A percentile compares a stretch with the other conserved stretches of the same genome.
Conservation (phyloP, 306 rosid species). For the Dryas drummondii region DNA sequence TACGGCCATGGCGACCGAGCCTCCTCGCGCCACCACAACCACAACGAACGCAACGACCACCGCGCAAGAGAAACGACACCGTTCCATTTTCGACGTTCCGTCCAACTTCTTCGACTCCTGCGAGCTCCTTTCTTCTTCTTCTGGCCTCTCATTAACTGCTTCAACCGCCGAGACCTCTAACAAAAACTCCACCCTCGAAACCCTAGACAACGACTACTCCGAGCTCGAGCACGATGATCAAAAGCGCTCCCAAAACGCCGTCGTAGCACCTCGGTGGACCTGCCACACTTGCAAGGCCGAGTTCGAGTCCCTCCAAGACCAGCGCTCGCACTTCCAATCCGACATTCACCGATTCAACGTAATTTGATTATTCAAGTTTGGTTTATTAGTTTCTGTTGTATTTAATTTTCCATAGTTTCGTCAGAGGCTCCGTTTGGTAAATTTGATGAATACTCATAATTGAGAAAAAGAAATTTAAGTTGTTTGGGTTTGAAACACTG, state of each 20-base stretch:
- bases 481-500: background rate
- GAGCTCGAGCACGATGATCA: conserved; percentile 24
- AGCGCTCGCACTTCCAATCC: conserved; percentile 94
- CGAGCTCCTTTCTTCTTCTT: conserved; percentile 57
- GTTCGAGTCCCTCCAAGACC: conserved; percentile 85
- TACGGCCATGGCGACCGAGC: conserved; percentile 49
- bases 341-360: conserved; percentile 97
- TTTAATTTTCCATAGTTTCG: background rate
- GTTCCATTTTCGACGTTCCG: conserved; percentile 64
- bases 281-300: conserved; percentile 86
- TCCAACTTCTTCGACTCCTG: conserved; percentile 58
- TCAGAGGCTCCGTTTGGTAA: background rate
- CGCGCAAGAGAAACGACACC: conserved; percentile 53
- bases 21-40: conserved; percentile 19
- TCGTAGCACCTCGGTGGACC: conserved; percentile 54
- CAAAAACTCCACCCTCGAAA: conserved; percentile 24
- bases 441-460: background rate
- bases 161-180: conserved; percentile 33
- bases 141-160: conserved; percentile 31
- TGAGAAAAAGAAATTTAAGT: background rate
- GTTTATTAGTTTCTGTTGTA: background rate
- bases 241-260: conserved; percentile 34
- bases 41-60: background rate
- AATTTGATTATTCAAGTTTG: conserved; percentile 4
- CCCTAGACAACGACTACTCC: conserved; percentile 24